These are phyloP conservation scores for Venturia carpophila DNA, from an alignment of 2,329 filamentous ascomycete species.

Conservation along the genomic window DNA sequence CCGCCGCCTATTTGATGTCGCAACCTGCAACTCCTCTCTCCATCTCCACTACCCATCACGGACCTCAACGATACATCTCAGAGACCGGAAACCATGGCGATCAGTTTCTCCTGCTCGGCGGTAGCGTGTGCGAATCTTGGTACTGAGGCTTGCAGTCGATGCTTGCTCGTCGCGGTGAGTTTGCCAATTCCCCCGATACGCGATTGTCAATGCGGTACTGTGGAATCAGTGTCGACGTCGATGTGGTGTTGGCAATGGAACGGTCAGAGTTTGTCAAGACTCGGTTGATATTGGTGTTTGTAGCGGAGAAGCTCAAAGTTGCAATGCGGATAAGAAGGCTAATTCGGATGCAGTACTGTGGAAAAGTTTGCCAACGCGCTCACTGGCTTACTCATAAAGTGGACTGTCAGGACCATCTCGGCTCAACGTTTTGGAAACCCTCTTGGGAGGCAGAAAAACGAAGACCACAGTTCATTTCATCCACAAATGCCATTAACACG, in stretches of 20 bases:
- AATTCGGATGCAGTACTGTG: conserved; percentile 28
- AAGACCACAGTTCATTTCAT: conserved; percentile 24
- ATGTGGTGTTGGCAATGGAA: too few relatives aligned
- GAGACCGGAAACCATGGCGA: not conserved
- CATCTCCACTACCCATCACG: not conserved
- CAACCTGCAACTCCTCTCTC: not conserved
- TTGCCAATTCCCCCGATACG: too few relatives aligned
- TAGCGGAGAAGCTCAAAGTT: too few relatives aligned
- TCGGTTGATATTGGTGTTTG: too few relatives aligned
- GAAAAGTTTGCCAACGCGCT: conserved; percentile 26
- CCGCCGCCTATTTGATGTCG: not conserved
- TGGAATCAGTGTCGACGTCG: too few relatives aligned
- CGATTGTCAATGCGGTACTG: too few relatives aligned
- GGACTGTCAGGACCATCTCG: conserved; percentile 27
- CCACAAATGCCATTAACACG: not conserved
- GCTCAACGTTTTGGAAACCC: conserved; percentile 27
- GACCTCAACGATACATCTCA: too few relatives aligned
- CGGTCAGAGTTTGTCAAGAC: too few relatives aligned
- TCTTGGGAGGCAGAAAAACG: conserved; percentile 26
- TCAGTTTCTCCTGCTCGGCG: not conserved
- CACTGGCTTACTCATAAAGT: conserved; percentile 29
- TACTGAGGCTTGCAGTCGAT: not conserved
- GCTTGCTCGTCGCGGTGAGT: not conserved
- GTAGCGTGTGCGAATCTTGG: not conserved
- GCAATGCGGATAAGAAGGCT: not conserved